Conservation (phyloP, 306 rosid species). For the Lagenaria siceraria region DNA sequence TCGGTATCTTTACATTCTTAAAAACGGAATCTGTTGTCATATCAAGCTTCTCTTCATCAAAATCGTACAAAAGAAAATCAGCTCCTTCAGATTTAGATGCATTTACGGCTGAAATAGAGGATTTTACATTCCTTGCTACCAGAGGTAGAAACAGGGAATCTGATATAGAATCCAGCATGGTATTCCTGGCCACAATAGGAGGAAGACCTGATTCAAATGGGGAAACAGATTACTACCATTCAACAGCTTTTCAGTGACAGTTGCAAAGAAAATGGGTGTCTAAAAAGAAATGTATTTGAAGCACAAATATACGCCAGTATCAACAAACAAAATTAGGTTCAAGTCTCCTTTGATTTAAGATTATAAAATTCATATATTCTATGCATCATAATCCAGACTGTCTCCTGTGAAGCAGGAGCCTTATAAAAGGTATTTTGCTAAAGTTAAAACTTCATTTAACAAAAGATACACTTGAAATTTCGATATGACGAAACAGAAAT, state of each 20-base stretch:
- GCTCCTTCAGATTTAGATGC: conserved; percentile 92
- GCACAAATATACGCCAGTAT: background rate
- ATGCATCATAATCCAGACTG: background rate
- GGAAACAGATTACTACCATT: conserved; percentile 4
- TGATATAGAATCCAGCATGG: conserved; percentile 63
- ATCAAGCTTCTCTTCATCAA: conserved; percentile 20
- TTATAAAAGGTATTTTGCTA: background rate
- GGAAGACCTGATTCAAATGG: conserved; percentile 59
- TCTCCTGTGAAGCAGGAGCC: background rate
- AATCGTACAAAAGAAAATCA: conserved; percentile 65
- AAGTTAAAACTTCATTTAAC: background rate
- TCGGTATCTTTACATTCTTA: conserved; percentile 70
- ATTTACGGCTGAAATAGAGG: conserved; percentile 43
- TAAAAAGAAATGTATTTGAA: background rate
- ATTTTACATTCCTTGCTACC: conserved; percentile 71
- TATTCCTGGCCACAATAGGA: conserved; percentile 75
- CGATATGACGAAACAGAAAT: background rate
- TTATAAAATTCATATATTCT: background rate
- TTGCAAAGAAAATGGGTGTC: background rate
- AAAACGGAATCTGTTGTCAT: conserved; percentile 26
- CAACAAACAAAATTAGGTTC: background rate
- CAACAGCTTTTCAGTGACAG: background rate
- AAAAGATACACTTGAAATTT: background rate
- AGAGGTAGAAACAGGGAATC: conserved; percentile 73
- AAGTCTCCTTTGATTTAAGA: background rate